Evolutionary conservation across 2,329 filamentous ascomycete species (phyloP).

Genomic region (Didymella pomorum): DNA sequence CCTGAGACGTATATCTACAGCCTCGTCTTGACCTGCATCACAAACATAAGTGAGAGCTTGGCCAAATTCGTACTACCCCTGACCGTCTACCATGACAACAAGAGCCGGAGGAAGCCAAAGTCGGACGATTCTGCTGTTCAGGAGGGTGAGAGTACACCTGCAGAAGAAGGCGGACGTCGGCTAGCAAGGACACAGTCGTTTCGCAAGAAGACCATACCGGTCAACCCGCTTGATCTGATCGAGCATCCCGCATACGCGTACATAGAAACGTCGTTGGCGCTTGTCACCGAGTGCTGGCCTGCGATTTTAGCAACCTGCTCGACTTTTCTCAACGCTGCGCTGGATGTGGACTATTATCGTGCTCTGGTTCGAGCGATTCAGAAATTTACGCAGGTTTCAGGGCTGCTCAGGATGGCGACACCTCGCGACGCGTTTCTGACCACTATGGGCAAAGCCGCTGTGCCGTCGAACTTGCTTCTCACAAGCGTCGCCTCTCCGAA

Average conservation of each 20-base stretch:
- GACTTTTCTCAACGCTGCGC: conserved; percentile 88
- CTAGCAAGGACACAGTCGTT: conserved; percentile 71
- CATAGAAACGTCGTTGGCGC: conserved; percentile 77
- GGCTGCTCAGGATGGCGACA: conserved; percentile 81
- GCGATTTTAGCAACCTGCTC: conserved; percentile 94
- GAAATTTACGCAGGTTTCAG: conserved; percentile 93
- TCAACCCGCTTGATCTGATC: conserved; percentile 81
- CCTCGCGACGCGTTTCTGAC: conserved; percentile 95
- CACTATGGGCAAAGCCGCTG: conserved; percentile 89
- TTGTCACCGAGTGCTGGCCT: conserved; percentile 94
- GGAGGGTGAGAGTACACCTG: conserved; percentile 38
- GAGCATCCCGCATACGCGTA: conserved; percentile 75
- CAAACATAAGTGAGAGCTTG: conserved; percentile 86
- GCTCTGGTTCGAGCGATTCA: conserved; percentile 91
- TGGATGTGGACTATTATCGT: conserved; percentile 95
- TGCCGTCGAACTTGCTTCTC: conserved; percentile 75
- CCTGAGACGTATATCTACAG: conserved; percentile 96
- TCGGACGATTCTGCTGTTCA: conserved; percentile 39
- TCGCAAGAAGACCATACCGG: conserved; percentile 77
- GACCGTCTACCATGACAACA: conserved; percentile 78
- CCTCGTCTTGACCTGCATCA: conserved; percentile 86
- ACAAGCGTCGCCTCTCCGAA: conserved; percentile 49
- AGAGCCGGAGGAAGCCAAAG: conserved; percentile 53
- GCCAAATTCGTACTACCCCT: conserved; percentile 93
- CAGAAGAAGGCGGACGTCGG: conserved; percentile 26